phyloP scores from a whole-genome alignment of 2,329 filamentous ascomycete species.

The Talaromyces funiculosus region DNA sequence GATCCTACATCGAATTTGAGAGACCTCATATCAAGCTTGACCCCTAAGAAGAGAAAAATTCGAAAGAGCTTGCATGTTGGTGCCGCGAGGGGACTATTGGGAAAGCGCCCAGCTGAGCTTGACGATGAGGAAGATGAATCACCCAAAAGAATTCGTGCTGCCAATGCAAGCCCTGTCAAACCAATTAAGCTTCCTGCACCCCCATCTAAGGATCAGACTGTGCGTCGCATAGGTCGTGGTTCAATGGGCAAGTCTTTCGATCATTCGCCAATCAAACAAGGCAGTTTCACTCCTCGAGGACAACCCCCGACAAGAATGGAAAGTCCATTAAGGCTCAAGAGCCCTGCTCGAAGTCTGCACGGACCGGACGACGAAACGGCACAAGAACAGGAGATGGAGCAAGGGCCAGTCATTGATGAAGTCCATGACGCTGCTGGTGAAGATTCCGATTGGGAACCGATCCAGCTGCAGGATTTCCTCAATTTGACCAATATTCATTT shows the following conservation, averaged over 20 bases:
- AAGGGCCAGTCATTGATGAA: conserved; percentile 41
- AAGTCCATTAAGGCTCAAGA: conserved; percentile 24
- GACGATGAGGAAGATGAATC: conserved; percentile 55
- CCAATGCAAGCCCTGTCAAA: conserved; percentile 70
- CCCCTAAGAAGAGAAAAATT: conserved; percentile 65
- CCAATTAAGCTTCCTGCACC: conserved; percentile 65
- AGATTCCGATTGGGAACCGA: conserved; percentile 51
- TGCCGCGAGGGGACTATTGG: conserved; percentile 65
- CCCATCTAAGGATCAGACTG: conserved; percentile 60
- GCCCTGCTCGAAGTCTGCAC: conserved; percentile 23
- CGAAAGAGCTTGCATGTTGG: conserved; percentile 74
- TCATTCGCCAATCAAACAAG: conserved; percentile 30
- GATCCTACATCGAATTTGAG: conserved; percentile 64
- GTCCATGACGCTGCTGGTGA: conserved; percentile 40
- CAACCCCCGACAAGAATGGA: neutral
- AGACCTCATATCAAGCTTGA: conserved; percentile 72
- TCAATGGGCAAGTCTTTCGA: conserved; percentile 40
- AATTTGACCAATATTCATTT: conserved; percentile 96
- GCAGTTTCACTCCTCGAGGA: conserved; percentile 49
- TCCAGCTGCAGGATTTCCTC: conserved; percentile 86
- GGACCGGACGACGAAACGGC: conserved; percentile 13
- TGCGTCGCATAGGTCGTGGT: conserved; percentile 51
- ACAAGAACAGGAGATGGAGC: conserved; percentile 32
- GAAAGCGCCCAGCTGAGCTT: conserved; percentile 67
- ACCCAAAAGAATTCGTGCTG: conserved; percentile 64